phyloP scores from a whole-genome alignment of 2,329 filamentous ascomycete species.

The Colletotrichum higginsianum region DNA sequence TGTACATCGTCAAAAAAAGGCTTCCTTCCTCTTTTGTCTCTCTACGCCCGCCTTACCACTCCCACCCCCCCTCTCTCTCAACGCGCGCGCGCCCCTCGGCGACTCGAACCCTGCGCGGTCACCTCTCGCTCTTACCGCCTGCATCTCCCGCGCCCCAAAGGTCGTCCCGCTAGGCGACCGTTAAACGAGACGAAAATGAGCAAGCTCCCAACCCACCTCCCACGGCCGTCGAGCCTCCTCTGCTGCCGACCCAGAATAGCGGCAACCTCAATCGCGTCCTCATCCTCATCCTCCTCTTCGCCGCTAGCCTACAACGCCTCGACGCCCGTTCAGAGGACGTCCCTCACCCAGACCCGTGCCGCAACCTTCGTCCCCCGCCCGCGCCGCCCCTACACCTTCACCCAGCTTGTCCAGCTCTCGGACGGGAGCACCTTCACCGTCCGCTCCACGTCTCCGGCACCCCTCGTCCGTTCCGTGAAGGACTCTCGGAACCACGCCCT shows the following conservation, averaged over 20 bases:
- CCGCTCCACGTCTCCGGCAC: conserved; percentile 80
- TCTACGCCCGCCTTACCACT: no score
- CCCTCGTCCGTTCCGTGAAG: conserved; percentile 75
- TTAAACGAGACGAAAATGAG: conserved; percentile 17
- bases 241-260: conserved; percentile 31
- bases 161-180: background rate
- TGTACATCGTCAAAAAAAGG: conserved; percentile 22
- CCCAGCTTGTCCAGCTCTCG: conserved; percentile 93
- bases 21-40: background rate
- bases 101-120: no score
- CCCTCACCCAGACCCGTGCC: conserved; percentile 72
- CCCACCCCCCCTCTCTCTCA: no score
- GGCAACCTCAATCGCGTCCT: conserved; percentile 52
- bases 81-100: no score
- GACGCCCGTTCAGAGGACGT: conserved; percentile 8
- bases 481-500: conserved; percentile 91
- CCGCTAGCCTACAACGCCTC: conserved; percentile 47
- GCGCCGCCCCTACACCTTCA: conserved; percentile 96
- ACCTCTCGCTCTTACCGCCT: no score
- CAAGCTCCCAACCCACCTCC: conserved; percentile 40
- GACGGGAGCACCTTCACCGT: conserved; percentile 90
- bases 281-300: conserved; percentile 40
- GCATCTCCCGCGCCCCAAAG: no score
- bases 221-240: conserved; percentile 26
- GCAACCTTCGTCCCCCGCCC: conserved; percentile 90